Evolutionary conservation across 2,329 filamentous ascomycete species (phyloP).

Genomic region (Colletotrichum shisoi): DNA sequence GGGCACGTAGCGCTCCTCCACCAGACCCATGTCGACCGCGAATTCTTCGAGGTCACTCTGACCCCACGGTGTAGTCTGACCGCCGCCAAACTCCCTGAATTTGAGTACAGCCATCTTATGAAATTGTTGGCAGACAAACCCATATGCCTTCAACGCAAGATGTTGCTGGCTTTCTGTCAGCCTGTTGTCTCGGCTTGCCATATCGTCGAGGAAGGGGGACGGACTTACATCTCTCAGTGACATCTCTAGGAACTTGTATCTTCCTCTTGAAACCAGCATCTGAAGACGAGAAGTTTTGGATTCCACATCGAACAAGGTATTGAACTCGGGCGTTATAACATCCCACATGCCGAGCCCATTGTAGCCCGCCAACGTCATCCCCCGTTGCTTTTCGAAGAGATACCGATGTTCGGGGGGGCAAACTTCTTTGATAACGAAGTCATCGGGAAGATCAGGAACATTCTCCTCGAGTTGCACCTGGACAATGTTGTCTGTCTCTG

Average conservation of each 20-base stretch:
- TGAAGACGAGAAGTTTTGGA: slow-evolving; percentile 61
- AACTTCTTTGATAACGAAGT: slow-evolving; percentile 53
- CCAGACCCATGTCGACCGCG: slow-evolving; percentile 57
- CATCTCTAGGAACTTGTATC: slow-evolving; percentile 60
- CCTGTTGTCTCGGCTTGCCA: background rate
- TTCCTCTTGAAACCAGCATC: slow-evolving; percentile 63
- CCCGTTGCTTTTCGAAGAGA: slow-evolving; percentile 59
- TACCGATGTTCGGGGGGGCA: slow-evolving; percentile 59
- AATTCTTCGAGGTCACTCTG: slow-evolving; percentile 59
- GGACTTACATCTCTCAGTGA: slow-evolving; percentile 58
- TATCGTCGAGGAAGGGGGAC: background rate
- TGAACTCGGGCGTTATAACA: slow-evolving; percentile 57
- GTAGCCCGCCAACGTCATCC: slow-evolving; percentile 50
- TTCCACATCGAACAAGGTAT: slow-evolving; percentile 47
- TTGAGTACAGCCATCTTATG: slow-evolving; percentile 54
- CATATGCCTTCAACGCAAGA: background rate
- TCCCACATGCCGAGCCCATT: slow-evolving; percentile 69
- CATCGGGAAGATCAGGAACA: slow-evolving; percentile 32
- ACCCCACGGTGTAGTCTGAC: slow-evolving; percentile 59
- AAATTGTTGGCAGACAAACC: slow-evolving; percentile 20
- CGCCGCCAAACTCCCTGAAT: slow-evolving; percentile 61
- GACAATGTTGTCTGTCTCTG: background rate
- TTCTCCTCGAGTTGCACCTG: slow-evolving; percentile 2
- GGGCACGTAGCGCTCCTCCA: slow-evolving; percentile 51
- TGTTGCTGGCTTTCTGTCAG: slow-evolving; percentile 1